Conservation (phyloP, 2,329 filamentous ascomycete genomes). For the Hawksworthiomyces lignivorus region DNA sequence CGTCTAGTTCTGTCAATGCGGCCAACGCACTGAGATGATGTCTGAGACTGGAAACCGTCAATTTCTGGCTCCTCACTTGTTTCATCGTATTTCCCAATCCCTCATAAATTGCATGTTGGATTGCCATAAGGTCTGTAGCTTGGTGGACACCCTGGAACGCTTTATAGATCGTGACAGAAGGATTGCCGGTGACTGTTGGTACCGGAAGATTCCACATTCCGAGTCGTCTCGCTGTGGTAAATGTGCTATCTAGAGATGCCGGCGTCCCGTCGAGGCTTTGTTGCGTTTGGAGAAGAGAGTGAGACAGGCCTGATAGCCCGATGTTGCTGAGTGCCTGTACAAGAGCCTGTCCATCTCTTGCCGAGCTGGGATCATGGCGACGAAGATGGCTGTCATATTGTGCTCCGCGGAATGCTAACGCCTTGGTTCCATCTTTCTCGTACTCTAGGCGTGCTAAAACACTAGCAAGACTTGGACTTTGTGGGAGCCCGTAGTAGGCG, state of each 20-base stretch:
- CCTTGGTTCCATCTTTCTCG: slow-evolving; percentile 79
- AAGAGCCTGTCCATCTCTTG: slow-evolving; percentile 58
- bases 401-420: slow-evolving; percentile 82
- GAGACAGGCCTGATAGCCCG: slow-evolving; percentile 78
- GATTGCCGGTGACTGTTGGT: slow-evolving; percentile 53
- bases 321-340: slow-evolving; percentile 71
- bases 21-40: slow-evolving; percentile 57
- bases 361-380: slow-evolving; percentile 43
- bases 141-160: slow-evolving; percentile 72
- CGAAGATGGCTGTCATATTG: slow-evolving; percentile 82
- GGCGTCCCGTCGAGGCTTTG: slow-evolving; percentile 50
- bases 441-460: slow-evolving; percentile 81
- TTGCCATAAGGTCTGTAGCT: slow-evolving; percentile 46
- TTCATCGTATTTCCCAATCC: slow-evolving; percentile 55
- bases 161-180: slow-evolving; percentile 66
- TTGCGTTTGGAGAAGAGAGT: slow-evolving; percentile 65
- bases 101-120: slow-evolving; percentile 53
- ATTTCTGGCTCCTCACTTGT: slow-evolving; percentile 40
- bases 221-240: slow-evolving; percentile 71
- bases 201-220: slow-evolving; percentile 89
- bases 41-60: slow-evolving; percentile 45
- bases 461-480: slow-evolving; percentile 66
- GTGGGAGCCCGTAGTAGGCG: slow-evolving; percentile 84
- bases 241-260: slow-evolving; percentile 60
- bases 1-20: slow-evolving; percentile 72